Evolutionary conservation across 2,329 filamentous ascomycete species (phyloP).

Genomic region (Teratosphaeria destructans): DNA sequence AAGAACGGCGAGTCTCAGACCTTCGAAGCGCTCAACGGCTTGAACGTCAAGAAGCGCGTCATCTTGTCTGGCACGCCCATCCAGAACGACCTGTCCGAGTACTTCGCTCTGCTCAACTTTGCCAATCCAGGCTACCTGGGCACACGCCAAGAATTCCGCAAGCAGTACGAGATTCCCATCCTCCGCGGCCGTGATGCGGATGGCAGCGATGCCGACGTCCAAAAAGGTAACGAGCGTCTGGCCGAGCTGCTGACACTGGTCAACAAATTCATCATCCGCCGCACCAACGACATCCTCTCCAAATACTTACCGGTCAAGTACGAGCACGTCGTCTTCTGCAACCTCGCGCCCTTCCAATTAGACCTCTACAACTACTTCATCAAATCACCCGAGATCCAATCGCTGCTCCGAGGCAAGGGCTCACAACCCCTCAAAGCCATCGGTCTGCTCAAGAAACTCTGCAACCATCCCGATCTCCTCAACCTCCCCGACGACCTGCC

Average conservation of each 20-base stretch:
- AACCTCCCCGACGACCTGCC: conserved; percentile 75
- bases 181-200: conserved; percentile 82
- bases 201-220: conserved; percentile 69
- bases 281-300: conserved; percentile 94
- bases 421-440: conserved; percentile 96
- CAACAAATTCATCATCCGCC: conserved; percentile 96
- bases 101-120: conserved; percentile 91
- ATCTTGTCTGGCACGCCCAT: conserved; percentile 96
- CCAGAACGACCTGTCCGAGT: conserved; percentile 96
- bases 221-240: conserved; percentile 74
- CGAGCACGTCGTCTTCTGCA: conserved; percentile 98
- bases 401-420: conserved; percentile 80
- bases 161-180: conserved; percentile 88
- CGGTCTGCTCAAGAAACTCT: conserved; percentile 92
- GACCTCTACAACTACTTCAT: conserved; percentile 97
- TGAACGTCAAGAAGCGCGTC: conserved; percentile 84
- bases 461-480: conserved; percentile 92
- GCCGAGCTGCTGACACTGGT: conserved; percentile 72
- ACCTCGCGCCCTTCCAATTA: conserved; percentile 82
- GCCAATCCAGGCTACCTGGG: conserved; percentile 90
- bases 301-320: conserved; percentile 98
- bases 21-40: conserved; percentile 76
- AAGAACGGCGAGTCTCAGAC: conserved; percentile 97
- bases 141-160: conserved; percentile 81
- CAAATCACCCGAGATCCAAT: conserved; percentile 87